Evolutionary conservation across 805 yeast genomes (phyloP).

Genomic region (Myxozyma lipomycoides): DNA sequence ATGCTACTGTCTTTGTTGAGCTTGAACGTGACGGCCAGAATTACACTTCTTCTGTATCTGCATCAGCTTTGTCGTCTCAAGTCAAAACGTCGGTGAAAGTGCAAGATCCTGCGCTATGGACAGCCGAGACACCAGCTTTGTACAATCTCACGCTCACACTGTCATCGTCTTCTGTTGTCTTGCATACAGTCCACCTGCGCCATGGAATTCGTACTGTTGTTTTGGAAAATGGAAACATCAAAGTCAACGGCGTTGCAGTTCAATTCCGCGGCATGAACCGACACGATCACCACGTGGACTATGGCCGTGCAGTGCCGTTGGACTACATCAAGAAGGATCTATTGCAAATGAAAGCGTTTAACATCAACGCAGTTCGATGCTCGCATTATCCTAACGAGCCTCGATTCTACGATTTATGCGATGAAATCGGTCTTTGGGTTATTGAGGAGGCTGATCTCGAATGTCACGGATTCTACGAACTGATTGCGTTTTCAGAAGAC

Average conservation of each 20-base stretch:
- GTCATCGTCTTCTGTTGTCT: background rate
- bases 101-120: slow-evolving; percentile 36
- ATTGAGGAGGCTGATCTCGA: slow-evolving; percentile 42
- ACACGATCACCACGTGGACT: slow-evolving; percentile 39
- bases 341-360: slow-evolving; percentile 37
- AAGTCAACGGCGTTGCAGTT: slow-evolving; percentile 36
- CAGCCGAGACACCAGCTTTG: slow-evolving; percentile 38
- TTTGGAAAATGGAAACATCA: slow-evolving; percentile 33
- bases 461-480: slow-evolving; percentile 38
- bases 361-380: slow-evolving; percentile 40
- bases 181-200: slow-evolving; percentile 29
- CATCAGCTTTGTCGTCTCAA: background rate
- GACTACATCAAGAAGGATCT: slow-evolving; percentile 38
- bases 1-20: slow-evolving; percentile 3
- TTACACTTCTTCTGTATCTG: slow-evolving; percentile 1
- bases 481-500: slow-evolving; percentile 6
- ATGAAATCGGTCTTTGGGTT: slow-evolving; percentile 39
- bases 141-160: slow-evolving; percentile 31
- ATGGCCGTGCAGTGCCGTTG: slow-evolving; percentile 40
- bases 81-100: slow-evolving; percentile 11
- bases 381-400: slow-evolving; percentile 43
- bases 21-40: background rate
- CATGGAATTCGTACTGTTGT: slow-evolving; percentile 37
- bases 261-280: slow-evolving; percentile 39
- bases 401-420: slow-evolving; percentile 35